Base-by-base conservation (phyloP, 176 grass and related monocot genomes). In the Raddia distichophylla region DNA sequence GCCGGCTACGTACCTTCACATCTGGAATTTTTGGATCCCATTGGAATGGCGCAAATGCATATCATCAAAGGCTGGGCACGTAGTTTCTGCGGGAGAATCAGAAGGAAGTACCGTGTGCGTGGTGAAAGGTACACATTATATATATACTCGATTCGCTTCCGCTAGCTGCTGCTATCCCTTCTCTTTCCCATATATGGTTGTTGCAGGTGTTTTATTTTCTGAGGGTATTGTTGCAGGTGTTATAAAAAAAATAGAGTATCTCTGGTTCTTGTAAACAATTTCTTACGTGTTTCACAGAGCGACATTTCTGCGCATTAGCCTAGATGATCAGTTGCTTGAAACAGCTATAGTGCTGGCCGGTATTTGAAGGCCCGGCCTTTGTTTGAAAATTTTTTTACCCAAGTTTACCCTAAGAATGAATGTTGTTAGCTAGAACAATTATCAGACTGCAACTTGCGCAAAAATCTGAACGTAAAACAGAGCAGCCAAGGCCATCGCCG, bases 81-180 rank as follows among this genome's bases (percentile, higher is more conserved):
- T 51, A 59, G 16, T 73, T 56, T 63, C 58, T 57, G 58, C 49
- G 65, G 4, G 49, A 42, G 34, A 73, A 6, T 73, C n/a, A 14
- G 44, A 20, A 10, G 34, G 64, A 42, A 14, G 11, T 57, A 43
- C 11, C 9, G 5, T 22, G 54, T 17, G 58, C 35, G 33, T 71
- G 32, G 61, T 32, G 2, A 60, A 76, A 60, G 82, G 80, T 75
- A 48, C 63, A 46, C 59, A 62, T n/a, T n/a, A n/a, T 43, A 17
- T 35, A 62, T 58, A 49, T 50, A 34, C 37, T 68, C 13, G 4
- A 73, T 7, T 35, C 6, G 20, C 49, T 27, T 71, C 17, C 12
- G 6, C 17, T 83, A 27, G 0, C 0, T 4, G 12, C 11, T 45
- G 37, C 5, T 11, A 7, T 7, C 53, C 7, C 63, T 62, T 71